phyloP scores from a whole-genome alignment of 2,329 filamentous ascomycete genomes.

The Chalaropsis thielavioides region DNA sequence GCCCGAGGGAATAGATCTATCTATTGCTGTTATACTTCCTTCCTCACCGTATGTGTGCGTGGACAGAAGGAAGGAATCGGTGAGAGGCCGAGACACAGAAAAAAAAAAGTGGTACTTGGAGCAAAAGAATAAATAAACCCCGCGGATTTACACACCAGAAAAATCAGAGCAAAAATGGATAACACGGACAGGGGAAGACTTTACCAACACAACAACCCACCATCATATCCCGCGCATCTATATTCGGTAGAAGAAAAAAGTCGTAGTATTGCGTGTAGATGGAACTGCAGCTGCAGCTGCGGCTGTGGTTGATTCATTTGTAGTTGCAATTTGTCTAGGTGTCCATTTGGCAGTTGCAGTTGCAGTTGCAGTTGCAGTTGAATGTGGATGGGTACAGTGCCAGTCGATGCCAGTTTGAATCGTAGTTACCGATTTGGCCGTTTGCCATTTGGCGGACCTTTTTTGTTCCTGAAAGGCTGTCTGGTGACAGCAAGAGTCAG shows the following conservation, averaged over 20 bases:
- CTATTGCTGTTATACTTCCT: background rate
- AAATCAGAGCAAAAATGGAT: background rate
- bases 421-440: background rate
- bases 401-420: background rate
- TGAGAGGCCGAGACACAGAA: background rate
- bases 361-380: background rate
- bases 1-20: background rate
- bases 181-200: too few species aligned
- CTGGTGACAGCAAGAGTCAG: background rate
- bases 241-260: too few species aligned
- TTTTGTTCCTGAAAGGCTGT: background rate
- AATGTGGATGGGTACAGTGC: too few species aligned
- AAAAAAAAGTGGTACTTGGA: background rate
- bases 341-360: background rate
- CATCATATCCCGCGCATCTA: too few species aligned
- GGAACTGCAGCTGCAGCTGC: background rate
- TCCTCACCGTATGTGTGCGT: conserved; percentile 3
- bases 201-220: too few species aligned
- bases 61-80: background rate
- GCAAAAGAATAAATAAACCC: background rate
- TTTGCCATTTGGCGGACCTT: background rate
- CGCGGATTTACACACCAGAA: background rate
- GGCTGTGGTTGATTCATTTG: background rate
- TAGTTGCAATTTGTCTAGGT: background rate
- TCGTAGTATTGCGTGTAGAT: background rate